These are phyloP conservation scores for Silene uniflora DNA, from an alignment of 148 eudicot species.

Conservation along the genomic window DNA sequence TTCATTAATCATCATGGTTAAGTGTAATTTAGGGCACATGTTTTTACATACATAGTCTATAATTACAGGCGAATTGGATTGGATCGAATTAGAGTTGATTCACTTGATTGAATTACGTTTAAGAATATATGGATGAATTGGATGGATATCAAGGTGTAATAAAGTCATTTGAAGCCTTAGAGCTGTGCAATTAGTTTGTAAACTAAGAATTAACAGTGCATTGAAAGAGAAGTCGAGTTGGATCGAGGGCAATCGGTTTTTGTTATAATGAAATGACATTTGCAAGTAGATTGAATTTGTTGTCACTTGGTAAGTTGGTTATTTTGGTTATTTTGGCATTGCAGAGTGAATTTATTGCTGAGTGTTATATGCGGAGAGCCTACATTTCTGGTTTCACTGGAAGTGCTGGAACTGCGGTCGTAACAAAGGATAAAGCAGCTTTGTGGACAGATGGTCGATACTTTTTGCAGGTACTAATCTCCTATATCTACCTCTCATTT, in stretches of 20 bases:
- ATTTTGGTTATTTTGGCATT: slow-evolving; percentile 28
- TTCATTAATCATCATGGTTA: too few species aligned
- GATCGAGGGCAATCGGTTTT: background rate
- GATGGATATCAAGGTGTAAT: too few species aligned
- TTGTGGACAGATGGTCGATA: slow-evolving; percentile 98
- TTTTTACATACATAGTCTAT: too few species aligned
- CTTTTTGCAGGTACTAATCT: slow-evolving; percentile 70
- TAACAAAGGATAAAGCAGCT: slow-evolving; percentile 91
- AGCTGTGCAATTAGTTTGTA: background rate
- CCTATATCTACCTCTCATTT: background rate
- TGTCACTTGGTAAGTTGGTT: background rate
- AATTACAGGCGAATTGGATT: too few species aligned
- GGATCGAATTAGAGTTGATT: background rate
- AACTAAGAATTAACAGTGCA: background rate
- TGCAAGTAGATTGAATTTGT: background rate
- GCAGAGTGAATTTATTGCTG: slow-evolving; percentile 98
- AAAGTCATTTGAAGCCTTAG: too few species aligned
- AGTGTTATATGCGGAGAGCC: slow-evolving; percentile 76
- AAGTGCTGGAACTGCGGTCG: slow-evolving; percentile 94
- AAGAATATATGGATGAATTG: too few species aligned
- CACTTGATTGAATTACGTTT: too few species aligned
- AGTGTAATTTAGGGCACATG: too few species aligned
- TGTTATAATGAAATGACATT: background rate
- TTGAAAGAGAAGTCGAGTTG: background rate
- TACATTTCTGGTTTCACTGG: slow-evolving; percentile 94